Evolutionary conservation across 140 eudicot genomes (phyloP).

Genomic region (Cichorium intybus): DNA sequence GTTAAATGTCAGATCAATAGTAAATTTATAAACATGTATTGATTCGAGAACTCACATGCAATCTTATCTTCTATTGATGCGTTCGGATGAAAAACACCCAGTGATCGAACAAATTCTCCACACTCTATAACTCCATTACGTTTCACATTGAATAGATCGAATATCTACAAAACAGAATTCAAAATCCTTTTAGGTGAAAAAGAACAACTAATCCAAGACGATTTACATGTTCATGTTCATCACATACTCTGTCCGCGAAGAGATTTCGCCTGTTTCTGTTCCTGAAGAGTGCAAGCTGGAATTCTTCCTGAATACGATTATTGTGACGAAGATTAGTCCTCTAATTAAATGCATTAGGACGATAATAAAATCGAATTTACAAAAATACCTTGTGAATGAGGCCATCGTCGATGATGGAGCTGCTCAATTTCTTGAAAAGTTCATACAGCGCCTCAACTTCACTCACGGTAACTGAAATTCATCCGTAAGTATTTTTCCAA

Average conservation of each 20-base stretch:
- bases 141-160: constrained; percentile 84
- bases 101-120: constrained; percentile 88
- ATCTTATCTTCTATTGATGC: constrained; percentile 64
- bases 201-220: background rate
- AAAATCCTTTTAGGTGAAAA: background rate
- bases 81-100: constrained; percentile 83
- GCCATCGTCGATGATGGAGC: constrained; percentile 82
- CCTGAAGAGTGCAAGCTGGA: constrained; percentile 88
- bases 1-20: background rate
- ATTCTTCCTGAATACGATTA: constrained; percentile 64
- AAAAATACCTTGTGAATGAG: constrained; percentile 80
- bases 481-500: constrained; percentile 4
- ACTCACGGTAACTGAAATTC: constrained; percentile 70
- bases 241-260: constrained; percentile 79
- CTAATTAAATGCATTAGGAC: background rate
- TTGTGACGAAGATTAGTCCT: constrained; percentile 3
- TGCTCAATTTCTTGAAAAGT: constrained; percentile 82
- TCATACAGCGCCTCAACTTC: constrained; percentile 90
- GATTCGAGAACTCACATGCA: constrained; percentile 42
- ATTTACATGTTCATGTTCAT: background rate
- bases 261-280: constrained; percentile 79
- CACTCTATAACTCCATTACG: constrained; percentile 85
- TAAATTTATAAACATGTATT: background rate
- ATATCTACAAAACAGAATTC: constrained; percentile 51
- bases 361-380: background rate